Percentiles rank a stretch among this genome's conserved stretches.
Evolutionary conservation across 306 rosid genomes (phyloP).

Genomic region (Quercus aquifolioides): DNA sequence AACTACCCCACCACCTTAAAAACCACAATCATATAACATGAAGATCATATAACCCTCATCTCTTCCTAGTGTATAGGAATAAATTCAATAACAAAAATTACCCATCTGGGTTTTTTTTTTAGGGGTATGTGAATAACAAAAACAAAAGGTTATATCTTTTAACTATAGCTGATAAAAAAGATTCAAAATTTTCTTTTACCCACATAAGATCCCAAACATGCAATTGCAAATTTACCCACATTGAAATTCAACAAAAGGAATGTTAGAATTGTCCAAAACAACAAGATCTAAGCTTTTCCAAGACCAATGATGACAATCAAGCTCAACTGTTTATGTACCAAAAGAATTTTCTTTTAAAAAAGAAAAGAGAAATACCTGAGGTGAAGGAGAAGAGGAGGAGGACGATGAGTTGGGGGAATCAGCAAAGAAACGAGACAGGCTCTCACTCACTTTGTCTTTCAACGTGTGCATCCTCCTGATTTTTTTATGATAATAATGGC

Average conservation of each 20-base stretch:
- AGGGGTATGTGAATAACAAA: too few relatives aligned
- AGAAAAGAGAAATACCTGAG: conserved; percentile 37
- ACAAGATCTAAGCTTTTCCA: conserved; percentile 44
- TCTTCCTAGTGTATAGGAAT: not conserved
- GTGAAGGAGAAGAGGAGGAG: conserved; percentile 21
- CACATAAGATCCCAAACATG: conserved; percentile 1
- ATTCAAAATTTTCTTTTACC: not conserved
- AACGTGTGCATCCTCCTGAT: conserved; percentile 53
- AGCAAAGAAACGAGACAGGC: conserved; percentile 56
- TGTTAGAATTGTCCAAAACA: not conserved
- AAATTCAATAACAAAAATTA: not conserved
- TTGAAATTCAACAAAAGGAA: conserved; percentile 15
- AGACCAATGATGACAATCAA: conserved; percentile 9
- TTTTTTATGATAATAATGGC: not conserved
- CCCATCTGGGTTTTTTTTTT: not conserved
- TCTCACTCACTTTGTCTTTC: conserved; percentile 63
- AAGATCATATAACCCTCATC: not conserved
- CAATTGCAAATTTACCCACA: conserved; percentile 11
- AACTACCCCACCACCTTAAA: not conserved
- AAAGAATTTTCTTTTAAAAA: not conserved
- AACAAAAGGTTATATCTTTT: not conserved
- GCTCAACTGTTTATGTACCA: conserved; percentile 7
- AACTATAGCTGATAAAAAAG: not conserved
- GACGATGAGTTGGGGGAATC: conserved; percentile 38
- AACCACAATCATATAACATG: not conserved